Evolutionary conservation across 2,329 filamentous ascomycete species (phyloP).

Genomic region (Saccharata proteae): DNA sequence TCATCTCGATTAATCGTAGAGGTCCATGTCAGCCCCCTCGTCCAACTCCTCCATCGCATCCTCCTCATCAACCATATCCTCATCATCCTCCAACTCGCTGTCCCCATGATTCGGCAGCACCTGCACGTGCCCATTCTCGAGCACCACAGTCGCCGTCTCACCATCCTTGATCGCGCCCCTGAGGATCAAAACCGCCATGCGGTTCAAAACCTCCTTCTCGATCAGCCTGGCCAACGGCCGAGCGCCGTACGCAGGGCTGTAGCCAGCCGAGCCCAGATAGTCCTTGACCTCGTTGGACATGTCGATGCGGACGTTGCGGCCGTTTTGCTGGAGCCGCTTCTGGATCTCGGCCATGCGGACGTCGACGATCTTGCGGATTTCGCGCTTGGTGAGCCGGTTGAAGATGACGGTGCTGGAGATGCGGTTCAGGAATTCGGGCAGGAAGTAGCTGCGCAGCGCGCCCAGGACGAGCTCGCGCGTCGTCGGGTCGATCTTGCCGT

Average conservation of each 20-base stretch:
- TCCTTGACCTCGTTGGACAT: conserved; percentile 79
- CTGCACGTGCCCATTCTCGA: conserved; percentile 66
- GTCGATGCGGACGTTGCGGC: conserved; percentile 73
- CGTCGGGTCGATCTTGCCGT: conserved; percentile 74
- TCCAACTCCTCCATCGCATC: conserved; percentile 60
- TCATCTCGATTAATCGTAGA: conserved; percentile 70
- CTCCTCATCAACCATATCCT: conserved; percentile 60
- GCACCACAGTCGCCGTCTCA: conserved; percentile 66
- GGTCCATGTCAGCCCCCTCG: conserved; percentile 44
- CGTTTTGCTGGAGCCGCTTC: conserved; percentile 74
- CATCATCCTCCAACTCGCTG: conserved; percentile 48
- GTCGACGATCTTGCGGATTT: conserved; percentile 95
- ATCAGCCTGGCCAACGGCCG: conserved; percentile 80
- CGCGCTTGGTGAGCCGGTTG: conserved; percentile 79
- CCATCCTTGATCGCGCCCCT: conserved; percentile 76
- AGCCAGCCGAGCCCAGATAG: conserved; percentile 81
- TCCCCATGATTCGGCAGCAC: conserved; percentile 75
- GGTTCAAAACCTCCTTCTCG: conserved; percentile 94
- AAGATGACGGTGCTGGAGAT: conserved; percentile 96
- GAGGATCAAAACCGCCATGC: conserved; percentile 80
- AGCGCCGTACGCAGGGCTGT: conserved; percentile 91
- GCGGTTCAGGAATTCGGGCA: conserved; percentile 96
- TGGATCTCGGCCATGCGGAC: conserved; percentile 81
- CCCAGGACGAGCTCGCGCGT: conserved; percentile 86
- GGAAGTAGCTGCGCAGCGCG: conserved; percentile 85